These are phyloP conservation scores for Penicillium paxilli DNA, from an alignment of 495 filamentous ascomycete species.

Conservation along the genomic window DNA sequence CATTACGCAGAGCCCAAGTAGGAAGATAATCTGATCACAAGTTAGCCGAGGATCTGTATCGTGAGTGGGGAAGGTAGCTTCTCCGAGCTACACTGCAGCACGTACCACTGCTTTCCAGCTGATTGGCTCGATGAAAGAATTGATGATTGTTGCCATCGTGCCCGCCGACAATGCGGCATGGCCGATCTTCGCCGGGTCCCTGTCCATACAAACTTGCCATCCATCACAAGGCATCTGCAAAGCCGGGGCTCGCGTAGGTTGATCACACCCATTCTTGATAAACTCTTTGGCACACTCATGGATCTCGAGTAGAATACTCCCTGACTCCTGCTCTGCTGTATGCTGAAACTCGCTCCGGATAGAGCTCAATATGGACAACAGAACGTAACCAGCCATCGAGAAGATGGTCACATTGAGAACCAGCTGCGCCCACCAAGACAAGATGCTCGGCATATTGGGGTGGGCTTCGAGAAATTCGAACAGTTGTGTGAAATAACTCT, in stretches of 20 bases:
- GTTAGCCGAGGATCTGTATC: slow-evolving; percentile 14
- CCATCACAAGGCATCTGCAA: slow-evolving; percentile 69
- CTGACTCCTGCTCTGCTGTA: slow-evolving; percentile 61
- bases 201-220: slow-evolving; percentile 87
- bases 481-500: slow-evolving; percentile 45
- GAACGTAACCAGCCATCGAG: slow-evolving; percentile 63
- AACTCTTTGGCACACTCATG: slow-evolving; percentile 67
- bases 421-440: slow-evolving; percentile 84
- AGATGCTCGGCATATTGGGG: slow-evolving; percentile 79
- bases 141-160: slow-evolving; percentile 80
- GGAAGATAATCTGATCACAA: slow-evolving; percentile 36
- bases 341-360: slow-evolving; percentile 76
- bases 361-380: slow-evolving; percentile 67
- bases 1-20: slow-evolving; percentile 43
- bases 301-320: slow-evolving; percentile 71
- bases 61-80: not conserved
- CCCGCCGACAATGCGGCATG: slow-evolving; percentile 68
- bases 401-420: slow-evolving; percentile 75
- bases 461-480: slow-evolving; percentile 73
- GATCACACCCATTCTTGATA: slow-evolving; percentile 69
- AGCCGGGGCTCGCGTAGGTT: slow-evolving; percentile 63
- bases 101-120: slow-evolving; percentile 72
- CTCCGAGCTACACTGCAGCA: slow-evolving; percentile 3
- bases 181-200: slow-evolving; percentile 64
- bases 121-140: slow-evolving; percentile 68